These are phyloP conservation scores for Phyllosticta ampelicida DNA, from an alignment of 2,329 filamentous ascomycete species.

Conservation along the genomic window DNA sequence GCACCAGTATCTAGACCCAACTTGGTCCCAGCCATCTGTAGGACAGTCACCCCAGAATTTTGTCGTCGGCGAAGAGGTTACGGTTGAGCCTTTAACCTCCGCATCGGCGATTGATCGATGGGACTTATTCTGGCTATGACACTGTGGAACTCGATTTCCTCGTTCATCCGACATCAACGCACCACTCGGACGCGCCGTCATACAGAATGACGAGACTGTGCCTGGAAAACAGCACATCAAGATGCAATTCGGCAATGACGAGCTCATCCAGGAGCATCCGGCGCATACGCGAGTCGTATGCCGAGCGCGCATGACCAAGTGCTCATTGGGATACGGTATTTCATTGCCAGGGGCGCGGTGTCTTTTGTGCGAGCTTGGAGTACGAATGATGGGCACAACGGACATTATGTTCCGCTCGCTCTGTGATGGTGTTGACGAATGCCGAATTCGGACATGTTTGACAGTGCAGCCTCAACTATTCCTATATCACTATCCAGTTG, in stretches of 20 bases:
- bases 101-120: slow-evolving; percentile 26
- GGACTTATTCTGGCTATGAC: slow-evolving; percentile 28
- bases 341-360: slow-evolving; percentile 16
- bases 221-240: slow-evolving; percentile 15
- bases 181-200: slow-evolving; percentile 16
- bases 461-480: slow-evolving; percentile 20
- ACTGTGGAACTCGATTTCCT: slow-evolving; percentile 21
- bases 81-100: slow-evolving; percentile 12
- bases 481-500: slow-evolving; percentile 15
- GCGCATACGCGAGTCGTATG: slow-evolving; percentile 12
- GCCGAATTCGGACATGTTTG: slow-evolving; percentile 16
- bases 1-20: slow-evolving; percentile 10
- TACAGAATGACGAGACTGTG: slow-evolving; percentile 16
- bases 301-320: slow-evolving; percentile 8
- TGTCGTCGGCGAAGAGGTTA: slow-evolving; percentile 9
- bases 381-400: slow-evolving; percentile 20
- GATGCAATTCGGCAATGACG: slow-evolving; percentile 13
- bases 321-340: slow-evolving; percentile 12
- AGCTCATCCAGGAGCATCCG: slow-evolving; percentile 10
- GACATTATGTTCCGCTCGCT: slow-evolving; percentile 23
- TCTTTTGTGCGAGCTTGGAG: slow-evolving; percentile 19
- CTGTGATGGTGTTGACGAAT: slow-evolving; percentile 17
- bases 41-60: slow-evolving; percentile 2
- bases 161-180: neutral
- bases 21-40: slow-evolving; percentile 10